phyloP scores from a whole-genome alignment of 2,329 filamentous ascomycete genomes.

The Paecilomyces variotii region DNA sequence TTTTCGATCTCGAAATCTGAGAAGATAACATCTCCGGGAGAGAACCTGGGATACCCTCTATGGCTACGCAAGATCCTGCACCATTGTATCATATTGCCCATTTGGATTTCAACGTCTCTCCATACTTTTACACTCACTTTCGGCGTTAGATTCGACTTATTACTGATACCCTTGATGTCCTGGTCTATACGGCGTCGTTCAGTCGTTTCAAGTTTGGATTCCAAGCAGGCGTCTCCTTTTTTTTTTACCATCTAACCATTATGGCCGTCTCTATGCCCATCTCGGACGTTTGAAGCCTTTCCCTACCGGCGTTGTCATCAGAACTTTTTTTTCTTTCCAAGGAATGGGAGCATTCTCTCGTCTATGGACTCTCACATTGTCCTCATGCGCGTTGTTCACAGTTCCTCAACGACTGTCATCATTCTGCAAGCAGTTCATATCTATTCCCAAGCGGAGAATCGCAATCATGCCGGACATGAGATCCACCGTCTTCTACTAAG shows the following conservation, averaged over 20 bases:
- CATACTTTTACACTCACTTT: neutral
- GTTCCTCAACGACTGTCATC: neutral
- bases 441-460: neutral
- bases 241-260: neutral
- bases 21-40: neutral
- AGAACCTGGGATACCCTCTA: neutral
- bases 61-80: neutral
- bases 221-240: neutral
- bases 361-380: neutral
- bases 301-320: neutral
- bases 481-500: neutral
- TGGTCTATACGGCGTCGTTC: neutral
- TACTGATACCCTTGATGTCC: neutral
- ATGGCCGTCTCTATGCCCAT: neutral
- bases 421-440: neutral
- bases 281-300: neutral
- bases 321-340: too few relatives aligned
- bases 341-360: neutral
- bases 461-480: neutral
- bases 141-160: neutral
- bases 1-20: neutral
- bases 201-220: neutral
- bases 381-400: neutral
- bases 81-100: neutral
- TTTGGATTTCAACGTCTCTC: neutral